Evolutionary conservation across 148 eudicot genomes (phyloP).

Genomic region (Chenopodium berlandieri): DNA sequence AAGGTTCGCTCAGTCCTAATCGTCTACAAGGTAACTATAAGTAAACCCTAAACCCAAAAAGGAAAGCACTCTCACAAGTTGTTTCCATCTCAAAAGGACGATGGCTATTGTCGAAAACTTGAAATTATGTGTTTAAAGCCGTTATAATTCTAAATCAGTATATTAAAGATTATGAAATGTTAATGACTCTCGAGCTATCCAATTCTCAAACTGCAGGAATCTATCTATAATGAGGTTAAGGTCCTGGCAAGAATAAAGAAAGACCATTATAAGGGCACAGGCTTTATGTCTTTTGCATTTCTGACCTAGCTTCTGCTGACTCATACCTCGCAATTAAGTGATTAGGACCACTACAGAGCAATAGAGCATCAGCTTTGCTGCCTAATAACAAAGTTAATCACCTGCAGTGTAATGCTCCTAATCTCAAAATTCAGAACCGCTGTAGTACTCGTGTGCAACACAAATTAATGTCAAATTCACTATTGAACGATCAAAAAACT

Average conservation of each 20-base stretch:
- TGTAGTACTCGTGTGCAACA: not conserved
- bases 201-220: not conserved
- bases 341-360: not conserved
- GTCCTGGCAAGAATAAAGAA: not conserved
- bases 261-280: not conserved
- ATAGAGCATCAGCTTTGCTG: not conserved
- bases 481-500: not conserved
- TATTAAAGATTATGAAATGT: not conserved
- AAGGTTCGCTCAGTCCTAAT: not conserved
- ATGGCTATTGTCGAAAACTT: not conserved
- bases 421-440: not conserved
- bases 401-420: not conserved
- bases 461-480: not conserved
- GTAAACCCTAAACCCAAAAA: not conserved
- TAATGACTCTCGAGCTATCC: not conserved
- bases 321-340: not conserved
- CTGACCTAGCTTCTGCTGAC: not conserved
- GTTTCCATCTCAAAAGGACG: not conserved
- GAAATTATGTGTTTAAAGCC: not conserved
- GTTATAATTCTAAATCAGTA: not conserved
- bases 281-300: not conserved
- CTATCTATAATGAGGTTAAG: not conserved
- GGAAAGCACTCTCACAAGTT: not conserved
- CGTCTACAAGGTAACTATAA: not conserved
- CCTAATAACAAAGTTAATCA: conserved; percentile 3